Base-by-base conservation (phyloP, 2,329 filamentous ascomycete species). In the Colletotrichum viniferum region DNA sequence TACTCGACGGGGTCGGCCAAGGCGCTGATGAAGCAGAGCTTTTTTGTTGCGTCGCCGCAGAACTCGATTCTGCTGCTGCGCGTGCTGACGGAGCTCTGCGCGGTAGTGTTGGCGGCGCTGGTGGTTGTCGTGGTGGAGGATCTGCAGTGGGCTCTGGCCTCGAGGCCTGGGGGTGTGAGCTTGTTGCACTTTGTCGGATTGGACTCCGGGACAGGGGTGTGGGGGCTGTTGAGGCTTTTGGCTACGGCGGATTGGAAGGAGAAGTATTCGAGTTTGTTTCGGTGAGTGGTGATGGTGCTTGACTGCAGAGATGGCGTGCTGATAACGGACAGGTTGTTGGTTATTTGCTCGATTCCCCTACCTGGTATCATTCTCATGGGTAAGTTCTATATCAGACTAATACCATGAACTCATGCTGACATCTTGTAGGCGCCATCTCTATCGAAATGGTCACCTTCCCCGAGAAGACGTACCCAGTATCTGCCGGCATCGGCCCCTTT, bases 1-100 rank as follows among this genome's bases (percentile, higher is more conserved):
- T 75, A 75, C 43, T 75, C 73, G 73, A 64, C 73, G 5, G 69
- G 73, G 16, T 75, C 73, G 7, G 73, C 73, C n/a, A 75, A 69
- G 43, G 69, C 69, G 8, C 18, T 75, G 58, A 75, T 75, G 73
- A 58, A 63, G 43, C 58, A 64, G 63, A 56, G 48, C 13, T 75
- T 75, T 36, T 75, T 75, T 7, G 73, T 75, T 3, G 60, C 43
- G 26, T 75, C 73, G 43, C 34, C 69, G 12, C 58, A 52, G 14
- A 75, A 75, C 28, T 68, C 73, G 24, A 68, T 75, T 8, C 14
- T 73, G 21, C 24, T 75, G 6, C 63, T 75, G 43, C 73, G 73
- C 21, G 43, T 75, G n/a, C 4, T 75, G 69, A 75, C 73, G 24
- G 73, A 75, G 34, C 73, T 75, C 3, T 75, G 73, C 16, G 73